A percentile compares a stretch with the other conserved stretches of the same genome.
Evolutionary conservation across 1,284 basidiomycete genomes (phyloP).

Genomic region (Ustilago nuda): DNA sequence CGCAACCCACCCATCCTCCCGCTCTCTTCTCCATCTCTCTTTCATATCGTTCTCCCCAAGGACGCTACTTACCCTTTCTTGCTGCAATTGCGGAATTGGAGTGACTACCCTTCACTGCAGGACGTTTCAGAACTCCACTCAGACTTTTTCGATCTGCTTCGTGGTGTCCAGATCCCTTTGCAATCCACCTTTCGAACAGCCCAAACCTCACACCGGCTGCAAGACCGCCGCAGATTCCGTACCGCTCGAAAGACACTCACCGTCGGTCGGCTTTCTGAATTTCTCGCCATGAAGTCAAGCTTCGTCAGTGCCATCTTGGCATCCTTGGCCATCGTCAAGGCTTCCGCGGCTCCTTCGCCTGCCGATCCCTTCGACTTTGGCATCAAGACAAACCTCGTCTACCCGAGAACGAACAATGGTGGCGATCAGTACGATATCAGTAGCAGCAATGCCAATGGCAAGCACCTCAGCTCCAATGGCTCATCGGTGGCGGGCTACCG

Average conservation of each 20-base stretch:
- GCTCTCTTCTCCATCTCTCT: not conserved
- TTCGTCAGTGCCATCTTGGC: slow-evolving; percentile 23
- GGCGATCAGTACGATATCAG: slow-evolving; percentile 12
- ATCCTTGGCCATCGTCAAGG: slow-evolving; percentile 20
- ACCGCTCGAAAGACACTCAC: not conserved
- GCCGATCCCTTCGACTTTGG: slow-evolving; percentile 29
- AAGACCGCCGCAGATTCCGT: not conserved
- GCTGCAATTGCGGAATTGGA: not conserved
- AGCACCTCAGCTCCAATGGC: slow-evolving; percentile 47
- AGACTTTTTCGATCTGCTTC: slow-evolving; percentile 6
- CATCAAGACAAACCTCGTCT: slow-evolving; percentile 9
- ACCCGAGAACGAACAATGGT: slow-evolving; percentile 25
- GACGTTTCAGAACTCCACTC: slow-evolving; percentile 19
- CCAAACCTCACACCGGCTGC: not conserved
- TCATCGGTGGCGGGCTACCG: slow-evolving; percentile 28
- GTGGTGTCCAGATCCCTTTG: slow-evolving; percentile 7
- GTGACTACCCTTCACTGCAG: slow-evolving; percentile 10
- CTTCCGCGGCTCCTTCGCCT: slow-evolving; percentile 35
- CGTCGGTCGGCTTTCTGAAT: not conserved
- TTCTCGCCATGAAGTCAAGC: slow-evolving; percentile 28
- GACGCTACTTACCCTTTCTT: not conserved
- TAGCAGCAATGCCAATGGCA: slow-evolving; percentile 11
- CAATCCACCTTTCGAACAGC: not conserved
- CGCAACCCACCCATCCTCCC: not conserved
- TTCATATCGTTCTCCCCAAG: not conserved